These are phyloP conservation scores for Globisporangium paddicum DNA, from an alignment of 352 stramenopile species.

Conservation along the genomic window DNA sequence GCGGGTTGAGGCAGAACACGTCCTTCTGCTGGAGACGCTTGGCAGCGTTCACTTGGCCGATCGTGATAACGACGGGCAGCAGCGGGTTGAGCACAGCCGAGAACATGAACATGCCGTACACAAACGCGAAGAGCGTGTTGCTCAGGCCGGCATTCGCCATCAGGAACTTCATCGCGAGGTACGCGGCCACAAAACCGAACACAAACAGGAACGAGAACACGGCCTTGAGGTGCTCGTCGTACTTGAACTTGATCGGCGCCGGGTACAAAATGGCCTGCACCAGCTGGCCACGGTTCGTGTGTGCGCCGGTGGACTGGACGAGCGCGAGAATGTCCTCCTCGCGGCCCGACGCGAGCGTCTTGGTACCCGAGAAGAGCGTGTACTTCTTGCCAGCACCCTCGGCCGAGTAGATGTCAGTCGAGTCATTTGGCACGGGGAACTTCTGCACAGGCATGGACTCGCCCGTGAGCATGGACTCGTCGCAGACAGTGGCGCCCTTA, in stretches of 20 bases:
- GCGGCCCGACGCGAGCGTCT: constrained; percentile 59
- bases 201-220: constrained; percentile 79
- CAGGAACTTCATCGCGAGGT: constrained; percentile 71
- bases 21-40: constrained; percentile 67
- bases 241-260: constrained; percentile 87
- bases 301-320: constrained; percentile 75
- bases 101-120: constrained; percentile 82
- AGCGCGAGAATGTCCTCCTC: constrained; percentile 69
- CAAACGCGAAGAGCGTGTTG: constrained; percentile 67
- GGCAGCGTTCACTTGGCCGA: constrained; percentile 82
- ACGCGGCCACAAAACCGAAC: constrained; percentile 68
- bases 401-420: constrained; percentile 43
- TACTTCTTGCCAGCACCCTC: constrained; percentile 72
- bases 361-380: constrained; percentile 86
- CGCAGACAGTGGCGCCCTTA: constrained; percentile 59
- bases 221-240: constrained; percentile 85
- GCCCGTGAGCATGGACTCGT: constrained; percentile 74
- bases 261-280: constrained; percentile 86
- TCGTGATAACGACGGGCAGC: constrained; percentile 86
- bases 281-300: constrained; percentile 82
- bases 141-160: constrained; percentile 58
- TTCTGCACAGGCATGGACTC: constrained; percentile 89
- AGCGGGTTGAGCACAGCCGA: constrained; percentile 76
- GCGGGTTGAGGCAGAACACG: constrained; percentile 81
- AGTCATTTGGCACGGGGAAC: constrained; percentile 50